phyloP scores from a whole-genome alignment of 495 filamentous ascomycete genomes.

The Aspergillus ellipticus region DNA sequence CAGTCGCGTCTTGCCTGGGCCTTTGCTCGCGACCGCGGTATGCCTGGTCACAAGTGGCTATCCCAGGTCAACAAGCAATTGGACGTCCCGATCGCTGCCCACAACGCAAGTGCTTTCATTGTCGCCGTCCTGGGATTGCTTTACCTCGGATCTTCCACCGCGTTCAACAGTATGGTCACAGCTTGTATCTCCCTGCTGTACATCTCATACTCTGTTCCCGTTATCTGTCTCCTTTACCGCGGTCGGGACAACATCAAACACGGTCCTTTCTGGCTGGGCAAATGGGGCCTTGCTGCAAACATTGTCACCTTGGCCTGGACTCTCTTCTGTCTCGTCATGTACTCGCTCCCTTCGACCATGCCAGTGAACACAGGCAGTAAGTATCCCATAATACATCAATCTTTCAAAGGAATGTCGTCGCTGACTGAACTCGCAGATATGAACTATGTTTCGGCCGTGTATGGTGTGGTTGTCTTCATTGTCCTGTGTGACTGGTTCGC shows the following conservation, averaged over 20 bases:
- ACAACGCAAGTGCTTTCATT: conserved; percentile 45
- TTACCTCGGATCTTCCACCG: conserved; percentile 50
- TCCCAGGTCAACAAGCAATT: conserved; percentile 45
- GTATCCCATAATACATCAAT: neutral
- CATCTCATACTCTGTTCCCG: conserved; percentile 50
- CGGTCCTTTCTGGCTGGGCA: conserved; percentile 43
- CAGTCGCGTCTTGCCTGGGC: conserved; percentile 58
- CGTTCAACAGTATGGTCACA: conserved; percentile 55
- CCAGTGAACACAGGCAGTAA: conserved; percentile 38
- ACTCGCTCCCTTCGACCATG: conserved; percentile 36
- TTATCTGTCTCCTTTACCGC: conserved; percentile 42
- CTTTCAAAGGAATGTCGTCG: neutral
- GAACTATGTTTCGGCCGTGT: conserved; percentile 56
- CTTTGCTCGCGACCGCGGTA: conserved; percentile 55
- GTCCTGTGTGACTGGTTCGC: conserved; percentile 44
- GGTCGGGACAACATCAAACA: conserved; percentile 50
- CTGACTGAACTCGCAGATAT: conserved; percentile 34
- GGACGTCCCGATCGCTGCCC: conserved; percentile 53
- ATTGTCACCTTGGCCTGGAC: conserved; percentile 49
- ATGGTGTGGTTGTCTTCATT: conserved; percentile 42
- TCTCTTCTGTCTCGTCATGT: conserved; percentile 51
- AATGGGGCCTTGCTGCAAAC: conserved; percentile 42
- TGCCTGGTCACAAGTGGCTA: conserved; percentile 47
- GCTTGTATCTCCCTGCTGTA: conserved; percentile 51
- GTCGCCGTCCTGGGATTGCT: conserved; percentile 50